phyloP scores from a whole-genome alignment of 805 yeast genomes.

The Saturnispora sanitii region DNA sequence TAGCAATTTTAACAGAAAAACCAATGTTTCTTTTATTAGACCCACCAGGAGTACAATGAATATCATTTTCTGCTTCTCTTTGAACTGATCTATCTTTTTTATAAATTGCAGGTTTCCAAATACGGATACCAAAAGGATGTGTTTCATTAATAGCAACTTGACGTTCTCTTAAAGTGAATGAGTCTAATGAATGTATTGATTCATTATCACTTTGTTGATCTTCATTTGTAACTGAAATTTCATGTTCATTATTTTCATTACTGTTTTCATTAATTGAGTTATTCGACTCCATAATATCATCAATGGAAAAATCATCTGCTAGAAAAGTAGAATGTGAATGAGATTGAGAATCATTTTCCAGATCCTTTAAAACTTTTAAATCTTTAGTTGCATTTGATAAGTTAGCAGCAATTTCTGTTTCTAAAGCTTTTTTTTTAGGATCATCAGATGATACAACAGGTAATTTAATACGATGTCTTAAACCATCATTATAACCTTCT shows the following conservation, averaged over 20 bases:
- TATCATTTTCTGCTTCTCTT: conserved; percentile 83
- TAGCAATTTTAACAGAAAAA: conserved; percentile 56
- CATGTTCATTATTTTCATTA: neutral
- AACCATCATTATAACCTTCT: conserved; percentile 68
- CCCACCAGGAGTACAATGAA: conserved; percentile 58
- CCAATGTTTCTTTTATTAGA: conserved; percentile 34
- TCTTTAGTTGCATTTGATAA: conserved; percentile 19
- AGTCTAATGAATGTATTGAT: conserved; percentile 50
- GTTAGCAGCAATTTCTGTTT: conserved; percentile 21
- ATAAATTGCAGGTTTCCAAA: conserved; percentile 97
- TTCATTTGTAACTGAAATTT: neutral
- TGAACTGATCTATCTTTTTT: conserved; percentile 90
- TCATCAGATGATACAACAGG: conserved; percentile 17
- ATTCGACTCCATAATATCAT: neutral
- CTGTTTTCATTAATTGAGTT: neutral
- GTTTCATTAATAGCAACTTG: conserved; percentile 95
- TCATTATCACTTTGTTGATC: conserved; percentile 21
- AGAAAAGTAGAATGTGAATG: conserved; percentile 13
- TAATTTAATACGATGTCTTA: conserved; percentile 37
- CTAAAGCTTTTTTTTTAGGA: conserved; percentile 19
- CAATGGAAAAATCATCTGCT: neutral
- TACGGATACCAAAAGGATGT: conserved; percentile 96
- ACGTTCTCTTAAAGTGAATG: conserved; percentile 80
- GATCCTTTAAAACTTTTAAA: conserved; percentile 19
- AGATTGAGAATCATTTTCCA: conserved; percentile 21